These are phyloP conservation scores for Entoloma clypeatum DNA, from an alignment of 1,284 basidiomycete species.

Conservation along the genomic window DNA sequence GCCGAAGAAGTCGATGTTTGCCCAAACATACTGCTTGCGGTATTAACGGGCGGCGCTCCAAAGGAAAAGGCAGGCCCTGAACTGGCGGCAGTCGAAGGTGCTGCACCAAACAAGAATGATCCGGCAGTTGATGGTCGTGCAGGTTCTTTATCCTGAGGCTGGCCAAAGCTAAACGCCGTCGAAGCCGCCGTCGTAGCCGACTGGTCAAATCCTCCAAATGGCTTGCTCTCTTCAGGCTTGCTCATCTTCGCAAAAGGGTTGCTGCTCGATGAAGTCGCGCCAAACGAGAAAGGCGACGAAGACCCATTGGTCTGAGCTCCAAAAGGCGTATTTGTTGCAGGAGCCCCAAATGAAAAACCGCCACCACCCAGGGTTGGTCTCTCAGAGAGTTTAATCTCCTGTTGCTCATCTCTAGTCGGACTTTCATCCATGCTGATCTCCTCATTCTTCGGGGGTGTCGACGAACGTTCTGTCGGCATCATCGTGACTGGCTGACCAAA, in stretches of 20 bases:
- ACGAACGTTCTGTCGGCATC: slow-evolving; percentile 32
- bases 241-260: slow-evolving; percentile 32
- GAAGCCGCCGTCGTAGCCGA: slow-evolving; percentile 24
- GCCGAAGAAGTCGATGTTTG: slow-evolving; percentile 40
- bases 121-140: slow-evolving; percentile 34
- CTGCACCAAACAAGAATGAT: slow-evolving; percentile 42
- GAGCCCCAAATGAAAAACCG: slow-evolving; percentile 43
- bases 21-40: slow-evolving; percentile 40
- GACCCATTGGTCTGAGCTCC: slow-evolving; percentile 23
- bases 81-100: slow-evolving; percentile 34
- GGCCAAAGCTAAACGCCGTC: slow-evolving; percentile 29
- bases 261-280: slow-evolving; percentile 22
- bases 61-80: slow-evolving; percentile 45
- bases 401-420: slow-evolving; percentile 50
- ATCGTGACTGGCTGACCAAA: slow-evolving; percentile 31
- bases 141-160: slow-evolving; percentile 30
- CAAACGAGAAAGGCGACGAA: slow-evolving; percentile 38
- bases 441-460: slow-evolving; percentile 53
- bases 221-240: slow-evolving; percentile 29
- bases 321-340: slow-evolving; percentile 17
- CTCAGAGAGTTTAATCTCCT: slow-evolving; percentile 32
- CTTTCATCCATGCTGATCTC: slow-evolving; percentile 72
- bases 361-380: slow-evolving; percentile 36
- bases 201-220: slow-evolving; percentile 30
- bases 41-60: slow-evolving; percentile 30